Evolutionary conservation across 768 basidiomycete genomes (phyloP).

Genomic region (Suillus discolor): DNA sequence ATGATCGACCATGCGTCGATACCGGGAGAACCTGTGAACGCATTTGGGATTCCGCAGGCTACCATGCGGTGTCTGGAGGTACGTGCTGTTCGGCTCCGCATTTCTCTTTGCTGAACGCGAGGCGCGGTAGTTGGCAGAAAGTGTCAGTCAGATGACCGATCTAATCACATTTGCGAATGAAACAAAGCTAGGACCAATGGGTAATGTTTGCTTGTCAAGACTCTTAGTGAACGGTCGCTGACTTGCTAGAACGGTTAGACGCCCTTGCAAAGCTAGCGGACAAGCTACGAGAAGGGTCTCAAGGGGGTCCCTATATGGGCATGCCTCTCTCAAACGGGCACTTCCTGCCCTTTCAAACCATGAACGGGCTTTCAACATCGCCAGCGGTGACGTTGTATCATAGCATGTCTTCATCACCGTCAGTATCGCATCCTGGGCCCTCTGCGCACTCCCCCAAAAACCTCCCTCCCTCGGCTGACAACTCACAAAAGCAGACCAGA

Average conservation of each 20-base stretch:
- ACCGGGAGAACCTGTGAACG: conserved; percentile 83
- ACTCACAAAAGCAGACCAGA: conserved; percentile 67
- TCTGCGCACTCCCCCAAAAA: conserved; percentile 54
- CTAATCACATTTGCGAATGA: conserved; percentile 68
- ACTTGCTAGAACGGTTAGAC: conserved; percentile 36
- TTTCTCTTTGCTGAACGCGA: conserved; percentile 11
- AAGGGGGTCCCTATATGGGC: conserved; percentile 24
- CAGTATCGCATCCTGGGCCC: conserved; percentile 46
- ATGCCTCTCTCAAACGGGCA: conserved; percentile 1
- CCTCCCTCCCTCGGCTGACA: conserved; percentile 47
- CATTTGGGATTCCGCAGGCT: conserved; percentile 86
- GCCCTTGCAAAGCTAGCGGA: conserved; percentile 44
- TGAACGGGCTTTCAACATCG: conserved; percentile 23
- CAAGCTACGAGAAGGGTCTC: conserved; percentile 35
- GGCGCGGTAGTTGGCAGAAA: conserved; percentile 67
- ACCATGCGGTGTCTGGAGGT: conserved; percentile 90
- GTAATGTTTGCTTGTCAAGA: conserved; percentile 46
- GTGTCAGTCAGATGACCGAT: conserved; percentile 79
- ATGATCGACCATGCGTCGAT: conserved; percentile 64
- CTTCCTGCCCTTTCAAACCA: conserved; percentile 12
- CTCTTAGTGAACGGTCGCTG: conserved; percentile 24
- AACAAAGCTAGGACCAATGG: conserved; percentile 58
- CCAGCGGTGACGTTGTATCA: conserved; percentile 49
- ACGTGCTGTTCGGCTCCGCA: conserved; percentile 20
- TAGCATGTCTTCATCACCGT: conserved; percentile 41